These are phyloP conservation scores for Beauveria caledonica DNA, from an alignment of 2,329 filamentous ascomycete species.

Conservation along the genomic window DNA sequence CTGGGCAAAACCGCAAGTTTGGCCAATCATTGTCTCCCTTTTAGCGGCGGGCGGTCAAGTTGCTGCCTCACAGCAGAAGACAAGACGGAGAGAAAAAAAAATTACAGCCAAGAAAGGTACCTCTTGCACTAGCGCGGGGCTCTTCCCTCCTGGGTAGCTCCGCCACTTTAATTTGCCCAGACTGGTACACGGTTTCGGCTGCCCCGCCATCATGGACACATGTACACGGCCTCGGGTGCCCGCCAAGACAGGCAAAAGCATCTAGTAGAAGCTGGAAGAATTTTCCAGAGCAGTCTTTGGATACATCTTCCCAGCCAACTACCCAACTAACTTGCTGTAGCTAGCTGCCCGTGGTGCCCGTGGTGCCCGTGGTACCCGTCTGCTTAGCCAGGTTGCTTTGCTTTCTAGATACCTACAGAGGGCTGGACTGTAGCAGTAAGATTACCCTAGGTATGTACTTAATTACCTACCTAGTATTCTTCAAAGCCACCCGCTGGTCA, in stretches of 20 bases:
- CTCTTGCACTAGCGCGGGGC: neutral
- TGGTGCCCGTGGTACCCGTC: too few relatives aligned
- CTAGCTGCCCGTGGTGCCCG: too few relatives aligned
- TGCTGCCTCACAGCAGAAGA: neutral
- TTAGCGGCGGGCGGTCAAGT: neutral
- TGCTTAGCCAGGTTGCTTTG: too few relatives aligned
- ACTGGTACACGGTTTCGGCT: neutral
- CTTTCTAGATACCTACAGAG: too few relatives aligned
- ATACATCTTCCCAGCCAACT: neutral
- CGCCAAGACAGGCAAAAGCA: constrained; percentile 9
- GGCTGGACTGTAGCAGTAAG: too few relatives aligned
- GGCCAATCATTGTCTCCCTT: neutral
- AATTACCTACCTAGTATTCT: too few relatives aligned
- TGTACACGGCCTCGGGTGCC: constrained; percentile 13
- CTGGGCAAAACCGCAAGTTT: neutral
- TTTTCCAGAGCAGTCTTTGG: constrained; percentile 17
- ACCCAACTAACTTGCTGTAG: too few relatives aligned
- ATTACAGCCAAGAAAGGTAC: neutral
- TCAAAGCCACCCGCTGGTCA: too few relatives aligned
- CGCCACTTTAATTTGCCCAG: neutral
- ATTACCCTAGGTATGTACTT: too few relatives aligned
- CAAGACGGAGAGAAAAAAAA: neutral
- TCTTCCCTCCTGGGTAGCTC: neutral
- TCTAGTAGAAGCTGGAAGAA: constrained; percentile 19
- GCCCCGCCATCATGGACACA: constrained; percentile 5